Base-by-base conservation (phyloP, 805 yeast genomes). In the Yueomyces sp. region DNA sequence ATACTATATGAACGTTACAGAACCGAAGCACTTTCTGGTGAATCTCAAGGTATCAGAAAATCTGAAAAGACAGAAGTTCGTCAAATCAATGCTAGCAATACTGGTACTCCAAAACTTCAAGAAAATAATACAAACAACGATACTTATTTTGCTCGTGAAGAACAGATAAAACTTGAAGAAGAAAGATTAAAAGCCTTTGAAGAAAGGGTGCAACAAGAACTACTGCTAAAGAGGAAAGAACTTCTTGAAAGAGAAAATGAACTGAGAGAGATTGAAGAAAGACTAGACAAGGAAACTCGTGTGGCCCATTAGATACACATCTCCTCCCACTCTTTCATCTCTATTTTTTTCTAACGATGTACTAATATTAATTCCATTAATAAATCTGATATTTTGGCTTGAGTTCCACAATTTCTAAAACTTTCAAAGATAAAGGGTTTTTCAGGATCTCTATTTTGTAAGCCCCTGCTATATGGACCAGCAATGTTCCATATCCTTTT, bases 111-210 rank as follows among this genome's bases (percentile, higher is more conserved):
- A 40, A 34, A 32, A 9, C 4, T 27, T n/a, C 37, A 41, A 29
- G 26, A 34, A 34, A 19, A 6, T 11, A 58, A 58, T 45, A n/a
- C 37, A 11, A 11, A 34, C 5, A 60, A 63, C 40, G 71, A 64
- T 45, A 69, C 75, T 4, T 74, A 73, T 48, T 52, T 73, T 42
- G 76, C 77, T 37, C 84, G 90, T 63, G 96, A 87, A 62, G 95
- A 85, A 64, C 94, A 85, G 65, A 83, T 86, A 55, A 79, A 84
- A 55, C 68, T 81, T 43, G 96, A 87, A 64, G 96, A 87, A 65
- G 95, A 85, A 64, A 76, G 94, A 65, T 72, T 87, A 57, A 79
- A 73, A 56, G 83, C 85, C 39, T 85, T 84, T 60, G 96, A 87
- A 65, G 86, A 81, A 63, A 72, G 92, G 53, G 94, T 87, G 28